Percentiles rank a stretch among this genome's conserved stretches.
phyloP scores from a whole-genome alignment of 2,329 filamentous ascomycete genomes.

The Aspergillus fumigatus region DNA sequence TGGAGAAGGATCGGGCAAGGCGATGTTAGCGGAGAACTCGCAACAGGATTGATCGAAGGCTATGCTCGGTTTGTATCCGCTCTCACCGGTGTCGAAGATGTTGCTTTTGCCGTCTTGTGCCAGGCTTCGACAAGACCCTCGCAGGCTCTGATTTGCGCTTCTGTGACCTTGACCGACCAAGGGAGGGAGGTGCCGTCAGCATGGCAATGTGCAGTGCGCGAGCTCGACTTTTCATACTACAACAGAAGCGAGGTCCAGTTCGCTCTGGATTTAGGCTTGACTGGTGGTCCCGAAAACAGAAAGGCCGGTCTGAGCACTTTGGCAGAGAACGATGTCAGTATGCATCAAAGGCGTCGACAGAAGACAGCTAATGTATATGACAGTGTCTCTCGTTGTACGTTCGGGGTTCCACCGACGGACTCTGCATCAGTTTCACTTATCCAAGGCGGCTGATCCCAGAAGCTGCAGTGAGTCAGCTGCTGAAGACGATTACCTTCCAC shows the following conservation, averaged over 20 bases:
- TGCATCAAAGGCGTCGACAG: neutral
- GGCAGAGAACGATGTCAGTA: neutral
- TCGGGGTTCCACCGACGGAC: constrained; percentile 1
- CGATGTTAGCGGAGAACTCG: constrained; percentile 6
- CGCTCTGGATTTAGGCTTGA: constrained; percentile 14
- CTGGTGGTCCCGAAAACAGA: constrained; percentile 13
- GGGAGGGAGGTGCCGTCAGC: neutral
- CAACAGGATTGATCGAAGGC: constrained; percentile 14
- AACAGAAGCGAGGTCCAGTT: constrained; percentile 19
- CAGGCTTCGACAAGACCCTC: neutral
- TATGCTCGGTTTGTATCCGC: constrained; percentile 23
- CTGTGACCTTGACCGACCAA: constrained; percentile 1
- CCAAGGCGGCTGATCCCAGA: constrained; percentile 15
- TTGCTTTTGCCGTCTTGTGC: constrained; percentile 18
- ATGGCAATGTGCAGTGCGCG: constrained; percentile 4
- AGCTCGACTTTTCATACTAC: constrained; percentile 10
- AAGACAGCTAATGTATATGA: neutral
- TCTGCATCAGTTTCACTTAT: constrained; percentile 16
- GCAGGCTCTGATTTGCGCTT: constrained; percentile 12
- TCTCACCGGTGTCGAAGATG: constrained; percentile 24
- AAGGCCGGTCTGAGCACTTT: neutral
- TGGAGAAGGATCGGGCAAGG: constrained; percentile 8
- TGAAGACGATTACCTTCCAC: constrained; percentile 12
- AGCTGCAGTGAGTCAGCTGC: constrained; percentile 16
- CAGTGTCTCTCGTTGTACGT: constrained; percentile 9